Base-by-base conservation (phyloP, 2,329 filamentous ascomycete genomes). In the Fusarium graminum region DNA sequence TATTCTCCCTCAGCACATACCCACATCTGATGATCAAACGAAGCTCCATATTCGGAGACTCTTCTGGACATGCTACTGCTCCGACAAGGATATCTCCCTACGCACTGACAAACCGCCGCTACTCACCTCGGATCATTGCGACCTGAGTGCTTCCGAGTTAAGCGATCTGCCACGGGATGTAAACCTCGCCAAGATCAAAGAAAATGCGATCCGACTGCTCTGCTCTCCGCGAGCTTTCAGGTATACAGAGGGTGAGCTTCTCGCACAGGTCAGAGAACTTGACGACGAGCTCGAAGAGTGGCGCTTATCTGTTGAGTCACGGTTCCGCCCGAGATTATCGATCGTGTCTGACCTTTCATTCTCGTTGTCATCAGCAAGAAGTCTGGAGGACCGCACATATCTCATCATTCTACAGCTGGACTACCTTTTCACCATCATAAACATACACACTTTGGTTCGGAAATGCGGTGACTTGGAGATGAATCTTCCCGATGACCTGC, bases 281-380 rank as follows among this genome's bases (percentile, higher is more conserved):
- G 75, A 77, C 7, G 64, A 75, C 22, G 74, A 77, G n/a, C 65
- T 77, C 17, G 75, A 77, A 45, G 59, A 60, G n/a, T 76, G 75
- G 75, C 64, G 75, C 7, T 40, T 75, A n/a, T 71, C 72, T 0
- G 51, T 77, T 4, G 50, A 50, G 17, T 50, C 47, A 26, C 65
- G 53, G 4, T 68, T 65, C 43, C 59, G 64, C 8, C 64, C 64
- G 4, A 41, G 64, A 7, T 28, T 67, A 7, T 67, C 64, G 1
- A 67, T 67, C 7, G 13, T 64, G 9, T 56, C 61, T 4, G 62
- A 63, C 4, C 25, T 45, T 1, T 63, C 60, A 1, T 63, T 58
- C 14, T 36, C 42, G 6, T 16, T 64, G 5, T 44, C 59, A 7
- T 47, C 52, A 6, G 34, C 13, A 2, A 64, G 50, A 46, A 52